Evolutionary conservation across 2,329 filamentous ascomycete species (phyloP), one percentile per base, ranked within the genome.

Genomic region (Cadophora luteo-olivacea): DNA sequence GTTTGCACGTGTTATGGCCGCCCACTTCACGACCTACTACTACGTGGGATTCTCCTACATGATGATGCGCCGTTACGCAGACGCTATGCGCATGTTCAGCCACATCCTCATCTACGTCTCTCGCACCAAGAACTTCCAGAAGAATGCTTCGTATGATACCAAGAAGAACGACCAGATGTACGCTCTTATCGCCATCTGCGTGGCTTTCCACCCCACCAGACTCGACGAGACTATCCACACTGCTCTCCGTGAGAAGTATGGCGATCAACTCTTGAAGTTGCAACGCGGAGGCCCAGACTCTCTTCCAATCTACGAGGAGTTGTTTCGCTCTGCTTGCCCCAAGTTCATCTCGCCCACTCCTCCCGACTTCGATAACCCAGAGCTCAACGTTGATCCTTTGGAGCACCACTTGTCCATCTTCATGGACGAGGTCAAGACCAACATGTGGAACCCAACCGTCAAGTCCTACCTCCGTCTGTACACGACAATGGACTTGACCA

Each of bases 141-240:
- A 98, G 90, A 97, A 94, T 81, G 92, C 92, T 33, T 92, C 97
- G 84, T 98, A 97, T 85, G 96, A 99, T 82, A 97, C 93, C 72
- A 99, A 99, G 92, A 98, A 98, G 90, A 98, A 97, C 82, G 96
- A 99, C 82, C 96, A 99, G 87, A 98, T 99, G 95, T 97, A 97
- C 82, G 96, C 96, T 49, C 89, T 99, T 75, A 97, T 99, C 77
- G 95, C 96, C 82, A 98, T 99, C 84, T 99, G 96, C 82, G 94
- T 98, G 68, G 94, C 96, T 73, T 97, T 99, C 87, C 92, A 97
- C 84, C 96, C 96, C 68, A 98, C 95, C 67, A 90, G 96, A 76
- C 89, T 99, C 77, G 96, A 99, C 80, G 96, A 99, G 86, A 98
- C 95, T 79, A 97, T 99, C 84, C 96, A 99, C 89, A 97, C 93